Base-by-base conservation (phyloP, 2,329 filamentous ascomycete genomes). In the Neophaeococcomyces mojaviensis region DNA sequence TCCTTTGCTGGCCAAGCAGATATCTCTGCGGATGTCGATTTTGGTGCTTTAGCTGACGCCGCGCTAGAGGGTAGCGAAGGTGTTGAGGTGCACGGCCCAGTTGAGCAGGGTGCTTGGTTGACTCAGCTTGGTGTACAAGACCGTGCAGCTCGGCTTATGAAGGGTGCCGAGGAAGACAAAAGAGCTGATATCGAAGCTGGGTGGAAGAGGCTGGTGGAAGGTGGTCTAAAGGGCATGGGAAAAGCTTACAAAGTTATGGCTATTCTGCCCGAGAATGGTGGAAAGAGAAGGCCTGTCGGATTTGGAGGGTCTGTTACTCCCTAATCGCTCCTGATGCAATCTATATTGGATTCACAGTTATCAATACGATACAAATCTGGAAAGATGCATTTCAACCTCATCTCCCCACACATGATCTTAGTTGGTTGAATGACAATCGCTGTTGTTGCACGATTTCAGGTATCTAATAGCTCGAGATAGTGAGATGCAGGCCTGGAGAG, bases 171-270 rank as follows among this genome's bases (percentile, higher is more conserved):
- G 58, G 67, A 73, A 31, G 71, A 77, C 49, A 73, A 72, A 52
- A 76, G 68, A 24, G 72, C 71, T 54, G 78, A 79, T 42, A 72
- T 96, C 26, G 80, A 88, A 53, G 77, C 72, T 51, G 82, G 84
- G 0, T 94, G 88, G 79, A 83, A 79, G 67, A 74, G 92, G 50
- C 69, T 98, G 42, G 79, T 96, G n/a, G 89, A 95, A 63, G 74
- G 80, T 34, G 83, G 86, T 0, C 84, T 81, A 1, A 81, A 79
- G 42, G 90, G 88, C 0, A 98, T 98, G 92, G 92, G 92, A 0
- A 89, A 83, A 68, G 71, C 95, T 18, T 98, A 98, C 64, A 96
- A 97, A 68, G 89, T 81, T 19, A 75, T 98, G 74, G 86, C 89
- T 10, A 87, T 98, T 57, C 62, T 97, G 58, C 92, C 92, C 0